Percentiles rank a stretch among this genome's conserved stretches.
These are phyloP conservation scores for Fusarium keratoplasticum DNA, from an alignment of 2,329 filamentous ascomycete genomes.

Conservation along the genomic window DNA sequence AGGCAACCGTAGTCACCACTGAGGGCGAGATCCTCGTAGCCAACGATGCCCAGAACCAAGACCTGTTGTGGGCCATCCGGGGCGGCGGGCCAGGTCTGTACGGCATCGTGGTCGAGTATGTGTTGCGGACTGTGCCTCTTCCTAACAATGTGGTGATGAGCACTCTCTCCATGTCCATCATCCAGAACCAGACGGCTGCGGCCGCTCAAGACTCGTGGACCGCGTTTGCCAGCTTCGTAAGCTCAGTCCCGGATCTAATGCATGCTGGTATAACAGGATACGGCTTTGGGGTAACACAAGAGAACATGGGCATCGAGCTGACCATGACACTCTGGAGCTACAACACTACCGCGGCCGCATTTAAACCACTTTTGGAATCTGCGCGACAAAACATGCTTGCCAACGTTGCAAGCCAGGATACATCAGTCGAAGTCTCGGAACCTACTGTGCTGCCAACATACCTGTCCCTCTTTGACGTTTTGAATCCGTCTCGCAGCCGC, in stretches of 20 bases:
- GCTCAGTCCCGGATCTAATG: background rate
- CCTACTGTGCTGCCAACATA: background rate
- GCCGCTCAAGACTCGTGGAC: background rate
- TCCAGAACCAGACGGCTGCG: background rate
- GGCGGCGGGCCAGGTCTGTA: background rate
- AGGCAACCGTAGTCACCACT: background rate
- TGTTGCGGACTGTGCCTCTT: background rate
- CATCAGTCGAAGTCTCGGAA: background rate
- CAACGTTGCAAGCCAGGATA: background rate
- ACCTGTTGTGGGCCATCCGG: background rate
- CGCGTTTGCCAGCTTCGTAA: background rate
- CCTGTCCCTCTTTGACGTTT: background rate
- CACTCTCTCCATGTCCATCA: background rate
- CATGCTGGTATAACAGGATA: background rate
- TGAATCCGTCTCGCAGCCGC: background rate
- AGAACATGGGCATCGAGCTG: background rate
- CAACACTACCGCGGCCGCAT: background rate
- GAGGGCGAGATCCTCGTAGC: background rate
- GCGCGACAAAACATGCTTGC: background rate
- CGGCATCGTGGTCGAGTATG: background rate
- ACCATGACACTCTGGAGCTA: background rate
- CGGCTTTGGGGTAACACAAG: background rate
- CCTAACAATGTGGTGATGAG: background rate
- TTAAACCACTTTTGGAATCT: background rate
- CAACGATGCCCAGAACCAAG: background rate